Conservation (phyloP, 129 eudicot genomes). For the Tagetes erecta region DNA sequence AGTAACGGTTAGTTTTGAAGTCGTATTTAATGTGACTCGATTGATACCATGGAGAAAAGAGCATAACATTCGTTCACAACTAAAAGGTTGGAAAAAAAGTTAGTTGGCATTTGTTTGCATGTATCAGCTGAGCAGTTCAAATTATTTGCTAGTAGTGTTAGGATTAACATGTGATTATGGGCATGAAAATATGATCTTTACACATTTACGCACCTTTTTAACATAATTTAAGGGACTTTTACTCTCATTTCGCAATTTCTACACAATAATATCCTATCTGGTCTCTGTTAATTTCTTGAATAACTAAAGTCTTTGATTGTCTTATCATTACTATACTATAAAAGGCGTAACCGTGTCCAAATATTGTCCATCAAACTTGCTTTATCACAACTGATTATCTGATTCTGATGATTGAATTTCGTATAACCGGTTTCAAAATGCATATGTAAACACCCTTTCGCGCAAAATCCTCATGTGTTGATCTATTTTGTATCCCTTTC, state of each 20-base stretch:
- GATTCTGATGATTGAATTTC: not conserved
- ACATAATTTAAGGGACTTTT: not conserved
- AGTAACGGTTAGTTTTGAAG: conserved; percentile 8
- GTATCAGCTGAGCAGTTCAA: not conserved
- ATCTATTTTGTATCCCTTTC: not conserved
- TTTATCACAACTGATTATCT: not conserved
- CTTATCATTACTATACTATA: not conserved
- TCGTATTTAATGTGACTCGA: conserved; percentile 5
- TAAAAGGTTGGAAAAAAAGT: conserved; percentile 6
- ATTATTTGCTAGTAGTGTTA: not conserved
- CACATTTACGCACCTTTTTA: not conserved
- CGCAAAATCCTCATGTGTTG: not conserved
- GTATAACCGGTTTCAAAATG: not conserved
- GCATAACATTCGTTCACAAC: not conserved
- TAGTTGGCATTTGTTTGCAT: conserved; percentile 8
- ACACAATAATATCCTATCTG: not conserved
- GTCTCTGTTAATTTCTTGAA: not conserved
- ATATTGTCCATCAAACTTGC: not conserved
- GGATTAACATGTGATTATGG: not conserved
- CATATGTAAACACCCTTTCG: not conserved
- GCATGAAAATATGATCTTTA: conserved; percentile 14
- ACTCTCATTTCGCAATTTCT: not conserved
- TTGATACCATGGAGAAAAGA: not conserved
- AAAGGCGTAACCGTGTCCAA: not conserved
- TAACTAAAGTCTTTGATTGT: not conserved